A percentile compares a stretch with the other conserved stretches of the same genome.
These are phyloP conservation scores for Debaryomyces singareniensis DNA, from an alignment of 1,139 yeast genomes.

Conservation along the genomic window DNA sequence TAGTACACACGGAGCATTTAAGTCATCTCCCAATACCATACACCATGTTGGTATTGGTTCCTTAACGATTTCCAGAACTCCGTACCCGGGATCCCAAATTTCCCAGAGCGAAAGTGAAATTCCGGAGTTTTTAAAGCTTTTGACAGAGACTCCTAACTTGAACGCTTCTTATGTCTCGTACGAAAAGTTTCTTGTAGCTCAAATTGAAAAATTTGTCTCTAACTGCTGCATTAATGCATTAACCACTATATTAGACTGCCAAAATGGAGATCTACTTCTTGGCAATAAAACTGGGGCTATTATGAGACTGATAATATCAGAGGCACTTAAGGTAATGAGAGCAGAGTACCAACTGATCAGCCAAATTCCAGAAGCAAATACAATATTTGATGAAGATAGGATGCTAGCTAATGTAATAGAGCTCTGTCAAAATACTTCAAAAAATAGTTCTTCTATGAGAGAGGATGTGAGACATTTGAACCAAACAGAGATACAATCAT, in stretches of 20 bases:
- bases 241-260: conserved; percentile 60
- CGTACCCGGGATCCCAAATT: conserved; percentile 7
- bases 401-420: conserved; percentile 42
- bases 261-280: conserved; percentile 61
- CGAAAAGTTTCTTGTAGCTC: conserved; percentile 53
- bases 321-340: conserved; percentile 35
- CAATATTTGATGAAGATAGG: conserved; percentile 34
- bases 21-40: conserved; percentile 34
- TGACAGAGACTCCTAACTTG: conserved; percentile 28
- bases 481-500: conserved; percentile 69
- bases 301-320: conserved; percentile 38
- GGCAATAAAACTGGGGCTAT: conserved; percentile 25
- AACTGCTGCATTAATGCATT: conserved; percentile 74
- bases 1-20: conserved; percentile 73
- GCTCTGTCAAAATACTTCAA: conserved; percentile 40
- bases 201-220: conserved; percentile 68
- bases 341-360: conserved; percentile 25
- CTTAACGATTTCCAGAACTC: conserved; percentile 33
- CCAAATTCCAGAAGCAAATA: conserved; percentile 27
- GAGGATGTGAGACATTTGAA: conserved; percentile 62
- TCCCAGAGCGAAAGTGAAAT: conserved; percentile 2
- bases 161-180: conserved; percentile 42
- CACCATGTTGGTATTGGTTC: conserved; percentile 68
- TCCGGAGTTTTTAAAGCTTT: conserved; percentile 26
- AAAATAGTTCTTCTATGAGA: conserved; percentile 83